Evolutionary conservation across 805 yeast genomes (phyloP).

Genomic region (Yarrowia sp.): DNA sequence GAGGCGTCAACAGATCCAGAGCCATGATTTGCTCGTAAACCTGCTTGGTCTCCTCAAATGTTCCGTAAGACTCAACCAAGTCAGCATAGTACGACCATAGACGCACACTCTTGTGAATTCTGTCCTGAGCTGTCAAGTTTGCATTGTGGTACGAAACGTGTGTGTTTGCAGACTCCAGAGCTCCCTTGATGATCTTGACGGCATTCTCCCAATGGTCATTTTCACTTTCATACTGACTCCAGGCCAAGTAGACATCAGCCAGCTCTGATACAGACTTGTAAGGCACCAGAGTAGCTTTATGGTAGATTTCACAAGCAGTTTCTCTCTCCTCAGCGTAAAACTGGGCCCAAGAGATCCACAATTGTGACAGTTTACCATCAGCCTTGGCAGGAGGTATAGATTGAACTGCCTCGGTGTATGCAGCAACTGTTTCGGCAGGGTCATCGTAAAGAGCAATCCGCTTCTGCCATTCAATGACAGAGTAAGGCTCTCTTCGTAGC

Average conservation of each 20-base stretch:
- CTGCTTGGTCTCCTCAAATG: slow-evolving; percentile 41
- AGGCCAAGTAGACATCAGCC: slow-evolving; percentile 65
- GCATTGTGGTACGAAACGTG: slow-evolving; percentile 40
- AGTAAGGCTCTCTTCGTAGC: slow-evolving; percentile 59
- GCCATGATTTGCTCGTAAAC: slow-evolving; percentile 56
- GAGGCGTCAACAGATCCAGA: slow-evolving; percentile 66
- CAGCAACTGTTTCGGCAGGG: slow-evolving; percentile 47
- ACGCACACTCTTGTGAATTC: slow-evolving; percentile 58
- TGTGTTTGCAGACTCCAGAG: slow-evolving; percentile 39
- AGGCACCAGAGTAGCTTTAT: slow-evolving; percentile 69
- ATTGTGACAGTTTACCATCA: slow-evolving; percentile 45
- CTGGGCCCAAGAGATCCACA: slow-evolving; percentile 72
- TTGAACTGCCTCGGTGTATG: slow-evolving; percentile 64
- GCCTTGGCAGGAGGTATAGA: slow-evolving; percentile 60
- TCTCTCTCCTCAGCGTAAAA: slow-evolving; percentile 60
- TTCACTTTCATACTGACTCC: slow-evolving; percentile 67
- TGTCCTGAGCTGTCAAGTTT: slow-evolving; percentile 46
- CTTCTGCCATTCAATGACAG: slow-evolving; percentile 66
- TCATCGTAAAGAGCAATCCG: slow-evolving; percentile 51
- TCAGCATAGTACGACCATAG: slow-evolving; percentile 78
- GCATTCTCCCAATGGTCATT: slow-evolving; percentile 49
- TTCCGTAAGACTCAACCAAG: slow-evolving; percentile 47
- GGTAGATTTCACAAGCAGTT: slow-evolving; percentile 61
- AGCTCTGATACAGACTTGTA: slow-evolving; percentile 61
- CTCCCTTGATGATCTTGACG: slow-evolving; percentile 44